Evolutionary conservation across 805 yeast genomes (phyloP).

Genomic region (Candida piceae): DNA sequence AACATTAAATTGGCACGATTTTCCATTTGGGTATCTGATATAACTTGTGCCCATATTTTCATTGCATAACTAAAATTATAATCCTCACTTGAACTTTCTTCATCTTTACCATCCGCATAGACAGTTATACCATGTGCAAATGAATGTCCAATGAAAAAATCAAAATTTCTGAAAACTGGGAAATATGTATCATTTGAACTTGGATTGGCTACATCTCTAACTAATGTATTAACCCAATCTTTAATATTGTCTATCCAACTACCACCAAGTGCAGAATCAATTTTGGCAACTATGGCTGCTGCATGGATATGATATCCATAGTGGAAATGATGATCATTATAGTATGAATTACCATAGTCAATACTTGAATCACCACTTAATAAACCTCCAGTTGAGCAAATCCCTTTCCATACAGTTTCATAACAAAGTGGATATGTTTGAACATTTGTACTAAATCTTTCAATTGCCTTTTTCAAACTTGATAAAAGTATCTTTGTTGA

Average conservation of each 20-base stretch:
- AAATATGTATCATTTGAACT: conserved; percentile 42
- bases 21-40: conserved; percentile 47
- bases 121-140: conserved; percentile 62
- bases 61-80: conserved; percentile 58
- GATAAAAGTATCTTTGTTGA: conserved; percentile 50
- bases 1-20: conserved; percentile 53
- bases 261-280: conserved; percentile 47
- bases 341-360: conserved; percentile 70
- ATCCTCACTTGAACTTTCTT: conserved; percentile 64
- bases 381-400: conserved; percentile 61
- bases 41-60: conserved; percentile 61
- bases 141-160: conserved; percentile 64
- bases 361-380: conserved; percentile 39
- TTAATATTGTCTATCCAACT: conserved; percentile 44
- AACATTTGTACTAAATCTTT: conserved; percentile 57
- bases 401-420: conserved; percentile 71
- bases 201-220: conserved; percentile 65
- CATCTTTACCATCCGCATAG: conserved; percentile 58
- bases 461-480: conserved; percentile 58
- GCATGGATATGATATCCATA: conserved; percentile 73
- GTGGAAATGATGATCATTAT: conserved; percentile 75
- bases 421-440: conserved; percentile 70
- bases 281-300: conserved; percentile 54
- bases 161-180: conserved; percentile 59
- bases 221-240: conserved; percentile 52